Conservation (phyloP, 2,329 filamentous ascomycete genomes). For the Pseudohalonectria lignicola region DNA sequence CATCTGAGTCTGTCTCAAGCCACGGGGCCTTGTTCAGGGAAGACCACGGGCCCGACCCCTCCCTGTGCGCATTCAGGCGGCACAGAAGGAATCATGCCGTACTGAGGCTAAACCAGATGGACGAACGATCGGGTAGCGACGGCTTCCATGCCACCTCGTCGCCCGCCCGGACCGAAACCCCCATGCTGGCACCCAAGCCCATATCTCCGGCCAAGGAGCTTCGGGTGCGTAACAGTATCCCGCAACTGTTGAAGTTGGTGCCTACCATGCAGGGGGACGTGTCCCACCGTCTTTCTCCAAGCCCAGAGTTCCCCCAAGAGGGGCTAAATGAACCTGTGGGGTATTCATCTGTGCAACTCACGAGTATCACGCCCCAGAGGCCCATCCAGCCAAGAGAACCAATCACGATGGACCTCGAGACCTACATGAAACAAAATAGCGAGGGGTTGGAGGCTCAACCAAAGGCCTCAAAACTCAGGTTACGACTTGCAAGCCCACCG, state of each 20-base stretch:
- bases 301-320: background rate
- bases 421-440: background rate
- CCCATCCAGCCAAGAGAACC: background rate
- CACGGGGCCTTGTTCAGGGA: too few relatives aligned
- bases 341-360: background rate
- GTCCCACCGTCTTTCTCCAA: background rate
- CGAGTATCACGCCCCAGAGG: background rate
- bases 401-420: background rate
- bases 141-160: background rate
- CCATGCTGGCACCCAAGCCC: constrained; percentile 34
- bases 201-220: constrained; percentile 33
- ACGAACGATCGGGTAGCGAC: background rate
- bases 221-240: constrained; percentile 35
- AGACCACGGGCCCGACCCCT: too few relatives aligned
- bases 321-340: background rate
- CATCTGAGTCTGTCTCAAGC: too few relatives aligned
- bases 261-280: constrained; percentile 28
- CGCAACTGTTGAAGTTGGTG: constrained; percentile 40
- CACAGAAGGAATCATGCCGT: constrained; percentile 3
- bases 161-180: constrained; percentile 9
- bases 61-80: too few relatives aligned
- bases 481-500: background rate
- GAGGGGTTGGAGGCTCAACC: background rate
- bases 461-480: background rate
- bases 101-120: constrained; percentile 1